These are phyloP conservation scores for Aspergillus mulundensis DNA, from an alignment of 495 filamentous ascomycete species.

Conservation along the genomic window DNA sequence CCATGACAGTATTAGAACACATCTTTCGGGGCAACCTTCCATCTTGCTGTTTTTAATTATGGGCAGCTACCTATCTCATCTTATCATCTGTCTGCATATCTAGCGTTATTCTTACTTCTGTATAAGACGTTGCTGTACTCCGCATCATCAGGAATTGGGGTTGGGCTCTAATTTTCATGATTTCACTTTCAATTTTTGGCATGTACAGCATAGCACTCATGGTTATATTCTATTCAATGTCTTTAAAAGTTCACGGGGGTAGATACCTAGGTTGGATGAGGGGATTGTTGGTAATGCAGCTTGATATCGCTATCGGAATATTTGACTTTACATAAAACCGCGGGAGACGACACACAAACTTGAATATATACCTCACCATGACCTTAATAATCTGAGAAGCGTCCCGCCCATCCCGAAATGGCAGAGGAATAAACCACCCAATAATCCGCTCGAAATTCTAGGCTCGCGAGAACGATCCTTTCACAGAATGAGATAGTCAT, in stretches of 20 bases:
- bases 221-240: background rate
- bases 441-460: no score
- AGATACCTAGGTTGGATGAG: background rate
- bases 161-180: background rate
- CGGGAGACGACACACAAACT: no score
- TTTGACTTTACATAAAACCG: no score
- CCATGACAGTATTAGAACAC: slow-evolving; percentile 3
- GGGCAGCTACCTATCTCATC: background rate
- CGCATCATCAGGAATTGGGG: background rate
- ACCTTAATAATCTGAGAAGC: no score
- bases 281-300: background rate
- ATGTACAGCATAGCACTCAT: background rate
- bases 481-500: slow-evolving; percentile 4
- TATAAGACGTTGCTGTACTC: slow-evolving; percentile 5
- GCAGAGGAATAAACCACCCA: no score
- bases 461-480: background rate
- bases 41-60: slow-evolving; percentile 7
- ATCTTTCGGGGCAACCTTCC: slow-evolving; percentile 5
- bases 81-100: background rate
- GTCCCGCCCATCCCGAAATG: no score
- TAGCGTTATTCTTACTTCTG: background rate
- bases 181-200: background rate
- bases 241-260: background rate
- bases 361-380: background rate
- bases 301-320: background rate